Evolutionary conservation across 495 filamentous ascomycete genomes (phyloP), one percentile per base, ranked within the genome.

Genomic region (Hypoxylon subgilvum): DNA sequence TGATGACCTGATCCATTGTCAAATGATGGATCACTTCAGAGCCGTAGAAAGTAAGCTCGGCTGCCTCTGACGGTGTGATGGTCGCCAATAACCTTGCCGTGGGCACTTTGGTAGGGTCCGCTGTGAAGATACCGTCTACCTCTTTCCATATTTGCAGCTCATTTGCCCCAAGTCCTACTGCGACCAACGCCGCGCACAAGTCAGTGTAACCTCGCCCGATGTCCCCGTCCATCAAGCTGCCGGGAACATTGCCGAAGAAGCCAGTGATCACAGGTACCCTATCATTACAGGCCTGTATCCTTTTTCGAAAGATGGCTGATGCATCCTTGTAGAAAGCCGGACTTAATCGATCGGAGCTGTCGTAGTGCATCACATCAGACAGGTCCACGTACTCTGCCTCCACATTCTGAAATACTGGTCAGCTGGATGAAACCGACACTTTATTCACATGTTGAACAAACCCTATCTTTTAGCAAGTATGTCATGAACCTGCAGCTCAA

Each of bases 1-100:
- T 88, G 71, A 97, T 96, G 43, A 94, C 94, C 70, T 97, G 94
- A 74, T 98, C 92, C 90, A 98, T 97, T 47, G 94, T 98, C 67
- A 96, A 88, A 42, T 94, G 94, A 66, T 98, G 94, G 60, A 98
- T 97, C 61, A 98, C 94, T 71, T 96, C 91, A 13, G 89, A 92
- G 57, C 91, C 91, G 69, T 95, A 96, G 67, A 94, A 96, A 7
- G 91, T 96, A 61, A 96, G 79, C 69, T 96, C 91, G 5, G 91
- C 90, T 5, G 91, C 92, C 66, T 96, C 91, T 27, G 89, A 84
- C 0, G 91, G 92, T 1, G 90, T 92, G 68, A 96, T 92, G 13
- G 84, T 82, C 1, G 83, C 70, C 30, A 96, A 77, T 14, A 96
- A 80, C 36, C 84, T 78, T 9, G 91, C 91, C 2, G 90, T 91